phyloP scores from a whole-genome alignment of 306 rosid genomes.

The Prunus persica region DNA sequence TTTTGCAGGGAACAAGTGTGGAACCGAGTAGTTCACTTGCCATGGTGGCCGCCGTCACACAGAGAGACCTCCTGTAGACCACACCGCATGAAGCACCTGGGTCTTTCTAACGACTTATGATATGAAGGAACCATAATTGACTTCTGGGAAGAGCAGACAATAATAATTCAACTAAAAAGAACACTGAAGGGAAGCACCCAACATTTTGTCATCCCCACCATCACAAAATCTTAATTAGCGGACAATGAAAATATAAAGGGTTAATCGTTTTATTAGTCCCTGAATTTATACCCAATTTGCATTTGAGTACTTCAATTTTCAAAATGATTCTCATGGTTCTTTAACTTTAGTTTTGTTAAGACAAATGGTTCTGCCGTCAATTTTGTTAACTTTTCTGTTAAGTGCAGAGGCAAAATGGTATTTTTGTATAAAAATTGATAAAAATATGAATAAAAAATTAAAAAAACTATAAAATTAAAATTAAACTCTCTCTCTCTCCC shows the following conservation, averaged over 20 bases:
- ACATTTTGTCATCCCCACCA: neutral
- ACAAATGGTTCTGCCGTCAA: too few relatives aligned
- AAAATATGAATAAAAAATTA: too few relatives aligned
- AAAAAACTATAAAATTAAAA: too few relatives aligned
- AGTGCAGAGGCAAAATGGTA: too few relatives aligned
- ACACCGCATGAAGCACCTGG: constrained; percentile 6
- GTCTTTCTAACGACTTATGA: neutral
- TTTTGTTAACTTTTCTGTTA: too few relatives aligned
- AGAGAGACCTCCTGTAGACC: neutral
- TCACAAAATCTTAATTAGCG: constrained; percentile 5
- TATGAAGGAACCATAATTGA: neutral
- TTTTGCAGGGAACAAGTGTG: neutral
- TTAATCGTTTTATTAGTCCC: too few relatives aligned
- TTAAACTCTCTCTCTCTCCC: too few relatives aligned
- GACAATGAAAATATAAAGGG: neutral
- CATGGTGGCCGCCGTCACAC: neutral
- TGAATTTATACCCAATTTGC: too few relatives aligned
- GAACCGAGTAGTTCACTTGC: constrained; percentile 5
- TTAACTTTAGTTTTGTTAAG: too few relatives aligned
- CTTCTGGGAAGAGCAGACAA: neutral
- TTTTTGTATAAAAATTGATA: too few relatives aligned
- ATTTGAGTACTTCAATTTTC: too few relatives aligned
- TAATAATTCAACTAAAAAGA: neutral
- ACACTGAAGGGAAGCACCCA: neutral
- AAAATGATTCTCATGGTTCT: too few relatives aligned